Conservation (phyloP, 148 eudicot species). For the Tetragonia tetragonoides region DNA sequence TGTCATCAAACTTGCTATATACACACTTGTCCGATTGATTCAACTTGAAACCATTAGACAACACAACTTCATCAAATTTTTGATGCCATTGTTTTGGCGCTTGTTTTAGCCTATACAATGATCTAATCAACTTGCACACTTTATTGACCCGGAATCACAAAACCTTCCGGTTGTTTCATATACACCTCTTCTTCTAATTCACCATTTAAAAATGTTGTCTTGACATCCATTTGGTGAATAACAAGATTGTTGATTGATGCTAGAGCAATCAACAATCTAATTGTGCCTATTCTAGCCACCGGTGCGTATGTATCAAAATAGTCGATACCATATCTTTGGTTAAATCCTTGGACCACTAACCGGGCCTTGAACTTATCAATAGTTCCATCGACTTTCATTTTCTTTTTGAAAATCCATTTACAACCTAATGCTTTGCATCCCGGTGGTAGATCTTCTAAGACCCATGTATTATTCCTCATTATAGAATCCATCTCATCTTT, state of each 20-base stretch:
- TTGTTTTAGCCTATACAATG: not conserved
- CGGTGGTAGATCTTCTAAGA: not conserved
- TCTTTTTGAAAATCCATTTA: constrained; percentile 5
- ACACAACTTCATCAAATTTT: too few relatives aligned
- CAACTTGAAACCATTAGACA: too few relatives aligned
- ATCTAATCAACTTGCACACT: not conserved
- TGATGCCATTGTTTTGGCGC: not conserved
- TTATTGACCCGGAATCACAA: too few relatives aligned
- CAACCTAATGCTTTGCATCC: not conserved
- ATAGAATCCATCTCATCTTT: not conserved
- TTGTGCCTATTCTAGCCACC: too few relatives aligned
- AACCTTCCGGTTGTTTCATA: too few relatives aligned
- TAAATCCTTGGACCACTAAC: not conserved
- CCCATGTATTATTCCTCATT: not conserved
- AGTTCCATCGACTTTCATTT: not conserved
- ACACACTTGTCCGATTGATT: too few relatives aligned
- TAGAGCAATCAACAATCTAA: not conserved
- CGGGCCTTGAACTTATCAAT: constrained; percentile 3
- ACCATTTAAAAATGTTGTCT: not conserved
- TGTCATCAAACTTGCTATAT: too few relatives aligned
- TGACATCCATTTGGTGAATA: not conserved
- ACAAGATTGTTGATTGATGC: not conserved
- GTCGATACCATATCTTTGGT: not conserved
- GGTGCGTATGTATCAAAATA: not conserved
- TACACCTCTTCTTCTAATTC: too few relatives aligned